A percentile compares a stretch with the other conserved stretches of the same genome.
phyloP scores from a whole-genome alignment of 2,329 filamentous ascomycete species.

The Plenodomus biglobosus region DNA sequence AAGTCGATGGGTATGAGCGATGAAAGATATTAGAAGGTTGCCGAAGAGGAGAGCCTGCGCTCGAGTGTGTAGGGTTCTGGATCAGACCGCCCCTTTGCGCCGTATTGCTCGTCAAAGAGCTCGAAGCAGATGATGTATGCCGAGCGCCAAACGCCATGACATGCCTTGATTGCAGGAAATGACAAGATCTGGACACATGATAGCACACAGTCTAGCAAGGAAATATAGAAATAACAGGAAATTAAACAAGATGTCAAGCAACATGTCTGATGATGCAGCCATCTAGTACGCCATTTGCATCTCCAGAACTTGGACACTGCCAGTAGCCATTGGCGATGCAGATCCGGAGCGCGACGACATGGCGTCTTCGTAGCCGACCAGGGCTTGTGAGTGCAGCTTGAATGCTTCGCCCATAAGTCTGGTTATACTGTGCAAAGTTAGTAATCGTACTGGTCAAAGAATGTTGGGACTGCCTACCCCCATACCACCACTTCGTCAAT shows the following conservation, averaged over 20 bases:
- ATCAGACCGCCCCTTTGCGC: conserved; percentile 41
- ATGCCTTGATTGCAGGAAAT: conserved; percentile 40
- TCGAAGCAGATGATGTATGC: conserved; percentile 20
- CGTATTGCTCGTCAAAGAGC: conserved; percentile 19
- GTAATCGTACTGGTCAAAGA: conserved; percentile 26
- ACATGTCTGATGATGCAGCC: conserved; percentile 1
- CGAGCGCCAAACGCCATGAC: conserved; percentile 35
- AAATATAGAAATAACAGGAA: conserved; percentile 23
- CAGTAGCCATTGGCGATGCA: conserved; percentile 45
- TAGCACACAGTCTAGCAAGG: conserved; percentile 35
- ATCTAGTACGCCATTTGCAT: conserved; percentile 49
- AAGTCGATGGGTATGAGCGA: conserved; percentile 41
- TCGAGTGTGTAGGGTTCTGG: conserved; percentile 36
- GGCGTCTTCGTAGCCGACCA: conserved; percentile 91
- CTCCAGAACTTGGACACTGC: conserved; percentile 46
- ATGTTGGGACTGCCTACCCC: conserved; percentile 72
- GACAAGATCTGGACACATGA: conserved; percentile 19
- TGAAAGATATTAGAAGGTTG: conserved; percentile 42
- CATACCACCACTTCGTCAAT: conserved; percentile 98
- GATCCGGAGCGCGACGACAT: conserved; percentile 52
- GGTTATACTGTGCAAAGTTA: conserved; percentile 69
- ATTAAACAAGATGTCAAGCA: conserved; percentile 19
- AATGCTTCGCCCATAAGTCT: conserved; percentile 98
- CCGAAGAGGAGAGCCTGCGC: conserved; percentile 38
- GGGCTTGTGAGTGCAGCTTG: conserved; percentile 91